Conservation (phyloP, 1,139 yeast species). For the Magnusiomyces suaveolens region DNA sequence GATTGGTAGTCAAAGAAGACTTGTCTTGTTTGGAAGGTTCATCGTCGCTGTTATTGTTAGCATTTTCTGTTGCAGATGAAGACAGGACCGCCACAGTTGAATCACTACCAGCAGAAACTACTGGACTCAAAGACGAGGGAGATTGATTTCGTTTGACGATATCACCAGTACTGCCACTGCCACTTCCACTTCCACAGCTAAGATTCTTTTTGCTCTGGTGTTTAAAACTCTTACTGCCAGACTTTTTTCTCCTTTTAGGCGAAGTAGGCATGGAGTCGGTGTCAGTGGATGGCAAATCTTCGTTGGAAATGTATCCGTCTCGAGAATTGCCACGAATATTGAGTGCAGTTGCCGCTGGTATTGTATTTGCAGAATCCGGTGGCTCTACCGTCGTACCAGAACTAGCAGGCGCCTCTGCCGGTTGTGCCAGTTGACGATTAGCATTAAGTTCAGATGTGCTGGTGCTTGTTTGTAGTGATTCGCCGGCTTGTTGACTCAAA, state of each 20-base stretch:
- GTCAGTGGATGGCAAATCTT: constrained; percentile 9
- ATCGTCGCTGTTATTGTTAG: not conserved
- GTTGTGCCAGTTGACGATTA: not conserved
- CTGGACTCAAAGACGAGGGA: too few relatives aligned
- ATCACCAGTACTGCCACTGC: not conserved
- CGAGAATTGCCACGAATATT: constrained; percentile 2
- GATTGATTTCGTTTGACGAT: not conserved
- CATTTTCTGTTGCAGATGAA: not conserved
- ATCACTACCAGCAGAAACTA: not conserved
- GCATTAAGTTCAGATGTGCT: not conserved
- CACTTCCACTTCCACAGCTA: not conserved
- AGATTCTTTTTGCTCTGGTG: not conserved
- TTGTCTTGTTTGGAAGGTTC: not conserved
- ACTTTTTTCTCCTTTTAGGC: not conserved
- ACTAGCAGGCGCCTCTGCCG: not conserved
- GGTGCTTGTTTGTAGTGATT: not conserved
- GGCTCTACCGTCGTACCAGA: not conserved
- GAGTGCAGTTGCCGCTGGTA: not conserved
- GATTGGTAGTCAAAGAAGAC: not conserved
- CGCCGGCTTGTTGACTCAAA: not conserved
- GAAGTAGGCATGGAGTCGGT: constrained; percentile 4
- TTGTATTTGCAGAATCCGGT: not conserved
- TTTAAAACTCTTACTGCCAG: not conserved
- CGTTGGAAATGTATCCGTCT: constrained; percentile 5
- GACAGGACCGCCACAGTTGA: not conserved